A percentile compares a stretch with the other conserved stretches of the same genome.
Conservation (phyloP, 2,329 filamentous ascomycete genomes). For the Xylariaceae sp. region DNA sequence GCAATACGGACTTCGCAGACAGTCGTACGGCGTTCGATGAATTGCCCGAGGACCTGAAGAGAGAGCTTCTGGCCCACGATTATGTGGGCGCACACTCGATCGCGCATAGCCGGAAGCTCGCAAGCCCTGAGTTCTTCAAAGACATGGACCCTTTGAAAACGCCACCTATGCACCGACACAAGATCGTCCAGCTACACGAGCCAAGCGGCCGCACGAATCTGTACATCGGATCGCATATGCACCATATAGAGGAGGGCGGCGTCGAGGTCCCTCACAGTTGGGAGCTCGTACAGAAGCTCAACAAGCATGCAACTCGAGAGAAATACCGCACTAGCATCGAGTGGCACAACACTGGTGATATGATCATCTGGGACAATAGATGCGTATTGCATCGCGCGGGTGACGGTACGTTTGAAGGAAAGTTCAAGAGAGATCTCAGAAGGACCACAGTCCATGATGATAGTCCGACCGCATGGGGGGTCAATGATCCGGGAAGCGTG, state of each 20-base stretch:
- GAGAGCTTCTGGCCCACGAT: slow-evolving; percentile 33
- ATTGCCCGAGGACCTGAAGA: slow-evolving; percentile 34
- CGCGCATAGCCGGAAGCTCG: slow-evolving; percentile 49
- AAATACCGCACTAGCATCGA: slow-evolving; percentile 43
- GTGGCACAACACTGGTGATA: slow-evolving; percentile 47
- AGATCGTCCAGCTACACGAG: slow-evolving; percentile 49
- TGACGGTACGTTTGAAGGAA: slow-evolving; percentile 44
- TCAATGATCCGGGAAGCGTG: slow-evolving; percentile 31
- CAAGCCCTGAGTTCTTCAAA: slow-evolving; percentile 44
- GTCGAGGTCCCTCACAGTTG: slow-evolving; percentile 30
- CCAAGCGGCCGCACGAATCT: slow-evolving; percentile 48
- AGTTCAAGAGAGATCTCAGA: slow-evolving; percentile 49
- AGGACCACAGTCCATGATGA: slow-evolving; percentile 52
- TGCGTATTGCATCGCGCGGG: slow-evolving; percentile 52
- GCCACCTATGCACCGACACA: slow-evolving; percentile 43
- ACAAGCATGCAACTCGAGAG: slow-evolving; percentile 43
- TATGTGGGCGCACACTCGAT: slow-evolving; percentile 49
- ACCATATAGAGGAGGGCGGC: slow-evolving; percentile 49
- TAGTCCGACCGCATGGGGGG: slow-evolving; percentile 35
- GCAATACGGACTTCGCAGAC: slow-evolving; percentile 52
- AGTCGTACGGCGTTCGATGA: slow-evolving; percentile 48
- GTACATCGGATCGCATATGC: slow-evolving; percentile 50
- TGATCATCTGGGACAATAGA: slow-evolving; percentile 59
- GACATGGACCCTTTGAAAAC: slow-evolving; percentile 39
- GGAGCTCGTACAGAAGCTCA: slow-evolving; percentile 37